phyloP scores from a whole-genome alignment of 768 basidiomycete genomes.

The Gymnopilus dilepis region DNA sequence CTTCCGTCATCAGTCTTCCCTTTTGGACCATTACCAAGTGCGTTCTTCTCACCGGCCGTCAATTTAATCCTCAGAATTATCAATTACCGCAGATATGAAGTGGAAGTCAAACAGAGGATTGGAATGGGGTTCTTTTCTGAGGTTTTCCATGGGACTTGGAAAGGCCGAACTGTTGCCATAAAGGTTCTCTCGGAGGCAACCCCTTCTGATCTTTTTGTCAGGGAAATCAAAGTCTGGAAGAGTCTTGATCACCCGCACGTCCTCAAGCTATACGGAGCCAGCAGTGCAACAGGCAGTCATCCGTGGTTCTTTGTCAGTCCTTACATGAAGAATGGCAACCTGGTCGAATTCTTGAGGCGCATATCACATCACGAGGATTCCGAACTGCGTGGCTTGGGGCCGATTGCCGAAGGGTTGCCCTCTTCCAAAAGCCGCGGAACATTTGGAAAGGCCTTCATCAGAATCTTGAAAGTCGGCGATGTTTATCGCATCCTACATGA shows the following conservation, averaged over 20 bases:
- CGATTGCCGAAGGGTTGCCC: conserved; percentile 26
- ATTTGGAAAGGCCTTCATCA: conserved; percentile 22
- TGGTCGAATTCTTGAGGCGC: conserved; percentile 59
- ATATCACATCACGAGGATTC: conserved; percentile 30
- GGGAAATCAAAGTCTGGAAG: conserved; percentile 74
- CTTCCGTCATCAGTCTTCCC: conserved; percentile 48
- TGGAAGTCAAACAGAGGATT: conserved; percentile 66
- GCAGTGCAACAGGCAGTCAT: conserved; percentile 63
- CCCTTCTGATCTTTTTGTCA: conserved; percentile 64
- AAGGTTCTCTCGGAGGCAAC: conserved; percentile 71
- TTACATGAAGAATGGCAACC: conserved; percentile 65
- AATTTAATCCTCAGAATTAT: background rate
- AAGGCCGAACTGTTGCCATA: conserved; percentile 63
- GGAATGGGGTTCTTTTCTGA: conserved; percentile 75
- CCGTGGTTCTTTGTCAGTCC: conserved; percentile 81
- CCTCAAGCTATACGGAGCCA: conserved; percentile 75
- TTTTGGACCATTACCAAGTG: conserved; percentile 76
- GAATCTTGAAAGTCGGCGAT: conserved; percentile 43
- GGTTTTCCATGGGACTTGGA: conserved; percentile 76
- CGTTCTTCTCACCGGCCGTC: background rate
- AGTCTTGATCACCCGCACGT: conserved; percentile 68
- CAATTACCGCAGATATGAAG: conserved; percentile 57
- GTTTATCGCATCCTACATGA: conserved; percentile 69
- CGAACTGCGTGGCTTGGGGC: conserved; percentile 16
- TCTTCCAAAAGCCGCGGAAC: conserved; percentile 24